These are phyloP conservation scores for Elsinoe australis DNA, from an alignment of 2,329 filamentous ascomycete genomes.

Conservation along the genomic window DNA sequence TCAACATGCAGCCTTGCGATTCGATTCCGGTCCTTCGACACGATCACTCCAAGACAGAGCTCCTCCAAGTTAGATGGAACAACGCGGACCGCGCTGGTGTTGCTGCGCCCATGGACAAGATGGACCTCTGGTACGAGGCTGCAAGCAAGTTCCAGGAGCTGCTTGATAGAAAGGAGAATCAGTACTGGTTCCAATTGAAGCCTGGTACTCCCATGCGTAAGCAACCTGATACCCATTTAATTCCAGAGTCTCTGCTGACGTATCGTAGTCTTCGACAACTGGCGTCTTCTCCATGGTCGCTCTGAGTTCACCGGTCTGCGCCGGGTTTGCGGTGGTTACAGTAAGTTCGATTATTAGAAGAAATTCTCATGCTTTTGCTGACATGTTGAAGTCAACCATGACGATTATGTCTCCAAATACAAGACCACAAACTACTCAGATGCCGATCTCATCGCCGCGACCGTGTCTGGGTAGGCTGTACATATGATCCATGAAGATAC, in stretches of 20 bases:
- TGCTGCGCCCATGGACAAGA: slow-evolving; percentile 45
- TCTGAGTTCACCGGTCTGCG: slow-evolving; percentile 74
- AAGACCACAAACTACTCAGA: slow-evolving; percentile 57
- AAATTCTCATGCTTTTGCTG: neutral
- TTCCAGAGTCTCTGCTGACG: too few species aligned
- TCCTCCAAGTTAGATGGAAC: slow-evolving; percentile 80
- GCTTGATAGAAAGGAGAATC: slow-evolving; percentile 54
- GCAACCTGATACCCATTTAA: too few species aligned
- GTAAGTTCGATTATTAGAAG: slow-evolving; percentile 46
- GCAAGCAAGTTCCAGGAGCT: slow-evolving; percentile 67
- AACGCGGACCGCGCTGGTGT: slow-evolving; percentile 75
- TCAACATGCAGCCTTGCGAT: slow-evolving; percentile 65
- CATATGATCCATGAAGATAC: neutral
- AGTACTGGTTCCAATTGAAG: slow-evolving; percentile 73
- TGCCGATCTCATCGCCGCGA: slow-evolving; percentile 28
- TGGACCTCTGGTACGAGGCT: slow-evolving; percentile 67
- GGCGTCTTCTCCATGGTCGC: slow-evolving; percentile 84
- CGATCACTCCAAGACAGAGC: slow-evolving; percentile 34
- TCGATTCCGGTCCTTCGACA: slow-evolving; percentile 66
- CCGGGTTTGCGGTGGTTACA: slow-evolving; percentile 85
- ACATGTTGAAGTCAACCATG: slow-evolving; percentile 55
- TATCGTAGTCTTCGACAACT: slow-evolving; percentile 79
- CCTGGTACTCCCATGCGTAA: slow-evolving; percentile 71
- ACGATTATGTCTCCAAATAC: slow-evolving; percentile 73
- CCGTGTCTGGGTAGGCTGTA: slow-evolving; percentile 28